A percentile compares a stretch with the other conserved stretches of the same genome.
These are phyloP conservation scores for Leishmania guyanensis DNA, from an alignment of 208 protist genomes.

Conservation along the genomic window DNA sequence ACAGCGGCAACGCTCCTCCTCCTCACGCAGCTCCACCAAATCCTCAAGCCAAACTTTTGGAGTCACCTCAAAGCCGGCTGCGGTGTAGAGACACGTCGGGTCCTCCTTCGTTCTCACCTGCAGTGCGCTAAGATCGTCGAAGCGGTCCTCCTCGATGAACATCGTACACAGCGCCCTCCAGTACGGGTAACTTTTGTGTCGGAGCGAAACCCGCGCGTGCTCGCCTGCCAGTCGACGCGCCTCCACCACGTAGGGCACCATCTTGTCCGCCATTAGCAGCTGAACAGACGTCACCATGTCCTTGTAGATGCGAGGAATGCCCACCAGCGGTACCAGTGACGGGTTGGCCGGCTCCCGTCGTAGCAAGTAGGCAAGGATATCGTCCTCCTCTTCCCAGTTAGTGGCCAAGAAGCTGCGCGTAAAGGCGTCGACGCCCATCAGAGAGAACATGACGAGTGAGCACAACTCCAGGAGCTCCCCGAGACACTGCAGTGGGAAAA, in stretches of 20 bases:
- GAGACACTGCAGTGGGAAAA: slow-evolving; percentile 83
- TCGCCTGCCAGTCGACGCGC: slow-evolving; percentile 30
- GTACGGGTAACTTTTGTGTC: slow-evolving; percentile 42
- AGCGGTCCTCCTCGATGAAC: slow-evolving; percentile 45
- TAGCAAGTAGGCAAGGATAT: slow-evolving; percentile 67
- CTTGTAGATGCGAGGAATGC: slow-evolving; percentile 56
- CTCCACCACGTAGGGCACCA: slow-evolving; percentile 52
- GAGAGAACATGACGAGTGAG: slow-evolving; percentile 50
- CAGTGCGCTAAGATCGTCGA: slow-evolving; percentile 53
- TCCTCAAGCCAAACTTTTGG: slow-evolving; percentile 56
- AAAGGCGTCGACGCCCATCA: slow-evolving; percentile 59
- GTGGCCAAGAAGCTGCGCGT: slow-evolving; percentile 53
- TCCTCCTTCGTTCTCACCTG: slow-evolving; percentile 28
- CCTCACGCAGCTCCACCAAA: slow-evolving; percentile 37
- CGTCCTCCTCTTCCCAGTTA: slow-evolving; percentile 62
- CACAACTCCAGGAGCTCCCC: slow-evolving; percentile 73
- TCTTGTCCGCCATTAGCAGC: slow-evolving; percentile 56
- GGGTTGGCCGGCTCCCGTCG: slow-evolving; percentile 68
- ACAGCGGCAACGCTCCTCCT: slow-evolving; percentile 32
- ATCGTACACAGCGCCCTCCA: slow-evolving; percentile 54
- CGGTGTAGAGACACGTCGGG: slow-evolving; percentile 28
- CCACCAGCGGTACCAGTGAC: slow-evolving; percentile 71
- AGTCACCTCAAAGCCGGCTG: slow-evolving; percentile 27
- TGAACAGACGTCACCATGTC: slow-evolving; percentile 69
- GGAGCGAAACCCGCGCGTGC: slow-evolving; percentile 7